Percentiles rank a stretch among this genome's conserved stretches.
phyloP scores from a whole-genome alignment of 169 alveolate species.

The Cryptosporidium ryanae region DNA sequence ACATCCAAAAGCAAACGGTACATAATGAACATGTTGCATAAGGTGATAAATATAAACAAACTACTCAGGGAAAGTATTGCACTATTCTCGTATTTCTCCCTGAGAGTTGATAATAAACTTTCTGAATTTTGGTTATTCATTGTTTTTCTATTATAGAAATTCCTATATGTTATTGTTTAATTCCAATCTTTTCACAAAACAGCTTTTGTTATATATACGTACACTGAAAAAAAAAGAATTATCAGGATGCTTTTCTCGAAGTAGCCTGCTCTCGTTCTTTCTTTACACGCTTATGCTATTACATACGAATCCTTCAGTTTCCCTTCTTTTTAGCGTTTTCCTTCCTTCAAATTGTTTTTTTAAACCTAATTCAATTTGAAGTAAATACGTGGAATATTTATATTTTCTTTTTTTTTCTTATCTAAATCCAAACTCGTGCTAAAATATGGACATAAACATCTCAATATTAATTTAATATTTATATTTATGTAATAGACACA shows the following conservation, averaged over 20 bases:
- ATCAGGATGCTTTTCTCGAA: background rate
- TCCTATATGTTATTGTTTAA: background rate
- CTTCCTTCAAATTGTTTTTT: too few relatives aligned
- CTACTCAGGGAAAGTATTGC: constrained; percentile 65
- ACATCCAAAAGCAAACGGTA: constrained; percentile 90
- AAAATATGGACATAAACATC: constrained; percentile 69
- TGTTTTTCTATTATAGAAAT: background rate
- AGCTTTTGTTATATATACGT: background rate
- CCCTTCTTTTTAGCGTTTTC: too few relatives aligned
- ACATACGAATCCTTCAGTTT: too few relatives aligned
- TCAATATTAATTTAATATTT: constrained; percentile 17
- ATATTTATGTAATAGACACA: constrained; percentile 48
- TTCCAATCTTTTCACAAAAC: background rate
- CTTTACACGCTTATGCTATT: too few relatives aligned
- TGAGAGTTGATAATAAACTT: constrained; percentile 45
- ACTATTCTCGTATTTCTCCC: constrained; percentile 69
- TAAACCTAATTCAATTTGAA: too few relatives aligned
- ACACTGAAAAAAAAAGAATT: background rate
- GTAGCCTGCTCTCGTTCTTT: too few relatives aligned
- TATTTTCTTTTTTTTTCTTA: constrained; percentile 12
- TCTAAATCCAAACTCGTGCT: constrained; percentile 24
- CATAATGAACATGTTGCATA: constrained; percentile 91
- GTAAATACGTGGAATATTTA: background rate
- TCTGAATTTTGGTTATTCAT: constrained; percentile 47
- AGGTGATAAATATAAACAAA: constrained; percentile 86